phyloP scores from a whole-genome alignment of 2,329 filamentous ascomycete species.

The Claviceps spartinae region DNA sequence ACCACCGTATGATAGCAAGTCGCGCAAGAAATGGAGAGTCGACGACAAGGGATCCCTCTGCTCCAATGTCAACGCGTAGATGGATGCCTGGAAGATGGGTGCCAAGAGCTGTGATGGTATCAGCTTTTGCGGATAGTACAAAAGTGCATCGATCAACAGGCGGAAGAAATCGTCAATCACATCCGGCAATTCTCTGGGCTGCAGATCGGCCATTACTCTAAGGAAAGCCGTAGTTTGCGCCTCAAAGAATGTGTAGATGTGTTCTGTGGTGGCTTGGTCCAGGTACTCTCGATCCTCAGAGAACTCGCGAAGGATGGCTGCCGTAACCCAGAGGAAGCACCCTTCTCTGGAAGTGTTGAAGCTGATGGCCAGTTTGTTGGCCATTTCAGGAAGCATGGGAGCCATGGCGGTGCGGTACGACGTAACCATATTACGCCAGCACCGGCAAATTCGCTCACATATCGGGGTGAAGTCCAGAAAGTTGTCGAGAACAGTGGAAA shows the following conservation, averaged over 20 bases:
- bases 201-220: constrained; percentile 73
- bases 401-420: constrained; percentile 85
- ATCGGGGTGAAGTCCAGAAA: constrained; percentile 81
- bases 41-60: constrained; percentile 86
- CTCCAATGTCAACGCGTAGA: constrained; percentile 75
- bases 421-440: constrained; percentile 94
- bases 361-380: constrained; percentile 73
- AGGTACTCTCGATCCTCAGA: constrained; percentile 81
- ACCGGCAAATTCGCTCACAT: constrained; percentile 83
- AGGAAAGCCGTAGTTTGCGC: constrained; percentile 84
- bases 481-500: constrained; percentile 74
- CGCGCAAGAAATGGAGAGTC: constrained; percentile 83
- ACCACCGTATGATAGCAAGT: constrained; percentile 78
- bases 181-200: constrained; percentile 57
- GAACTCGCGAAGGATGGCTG: constrained; percentile 89
- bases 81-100: constrained; percentile 75
- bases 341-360: constrained; percentile 81
- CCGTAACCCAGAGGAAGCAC: constrained; percentile 97
- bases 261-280: constrained; percentile 64
- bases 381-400: constrained; percentile 71
- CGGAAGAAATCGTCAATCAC: constrained; percentile 97
- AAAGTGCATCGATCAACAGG: constrained; percentile 75
- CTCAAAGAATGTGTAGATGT: constrained; percentile 91
- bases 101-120: constrained; percentile 66
- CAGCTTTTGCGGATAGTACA: constrained; percentile 80